These are phyloP conservation scores for Fusarium abutilonis DNA, from an alignment of 2,329 filamentous ascomycete genomes.

Conservation along the genomic window DNA sequence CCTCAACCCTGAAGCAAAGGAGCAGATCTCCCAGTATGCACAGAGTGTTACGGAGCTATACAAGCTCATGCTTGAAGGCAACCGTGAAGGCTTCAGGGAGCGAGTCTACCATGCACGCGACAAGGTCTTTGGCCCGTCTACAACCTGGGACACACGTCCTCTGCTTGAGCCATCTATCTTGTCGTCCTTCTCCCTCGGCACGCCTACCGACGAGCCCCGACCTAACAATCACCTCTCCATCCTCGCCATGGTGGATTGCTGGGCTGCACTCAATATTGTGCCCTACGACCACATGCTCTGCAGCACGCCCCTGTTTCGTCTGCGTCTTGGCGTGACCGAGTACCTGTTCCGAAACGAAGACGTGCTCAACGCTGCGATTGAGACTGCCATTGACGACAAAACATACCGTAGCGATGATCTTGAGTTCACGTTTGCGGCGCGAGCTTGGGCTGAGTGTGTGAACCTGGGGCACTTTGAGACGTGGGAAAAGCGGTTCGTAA, in stretches of 20 bases:
- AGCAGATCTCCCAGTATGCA: constrained; percentile 95
- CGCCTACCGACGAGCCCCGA: constrained; percentile 68
- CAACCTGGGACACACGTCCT: constrained; percentile 68
- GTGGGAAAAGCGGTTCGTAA: constrained; percentile 90
- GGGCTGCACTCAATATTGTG: constrained; percentile 91
- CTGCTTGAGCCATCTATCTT: constrained; percentile 85
- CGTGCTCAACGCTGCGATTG: constrained; percentile 84
- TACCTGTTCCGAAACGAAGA: constrained; percentile 87
- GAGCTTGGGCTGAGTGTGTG: constrained; percentile 96
- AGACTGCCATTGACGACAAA: constrained; percentile 87
- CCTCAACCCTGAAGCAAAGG: constrained; percentile 89
- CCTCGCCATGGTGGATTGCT: constrained; percentile 97
- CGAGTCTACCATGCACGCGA: constrained; percentile 74
- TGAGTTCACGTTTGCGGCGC: constrained; percentile 96
- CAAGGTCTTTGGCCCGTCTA: constrained; percentile 78
- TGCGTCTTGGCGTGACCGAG: constrained; percentile 97
- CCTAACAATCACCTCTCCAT: constrained; percentile 95
- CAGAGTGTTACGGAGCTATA: constrained; percentile 91
- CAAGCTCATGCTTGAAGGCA: constrained; percentile 94
- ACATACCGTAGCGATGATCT: constrained; percentile 95
- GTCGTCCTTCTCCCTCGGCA: constrained; percentile 86
- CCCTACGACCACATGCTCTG: constrained; percentile 99
- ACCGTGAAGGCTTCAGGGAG: constrained; percentile 75
- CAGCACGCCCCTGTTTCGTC: constrained; percentile 94
- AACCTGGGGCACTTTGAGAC: constrained; percentile 90